Conservation (phyloP, 129 eudicot genomes). For the Arctium minus region DNA sequence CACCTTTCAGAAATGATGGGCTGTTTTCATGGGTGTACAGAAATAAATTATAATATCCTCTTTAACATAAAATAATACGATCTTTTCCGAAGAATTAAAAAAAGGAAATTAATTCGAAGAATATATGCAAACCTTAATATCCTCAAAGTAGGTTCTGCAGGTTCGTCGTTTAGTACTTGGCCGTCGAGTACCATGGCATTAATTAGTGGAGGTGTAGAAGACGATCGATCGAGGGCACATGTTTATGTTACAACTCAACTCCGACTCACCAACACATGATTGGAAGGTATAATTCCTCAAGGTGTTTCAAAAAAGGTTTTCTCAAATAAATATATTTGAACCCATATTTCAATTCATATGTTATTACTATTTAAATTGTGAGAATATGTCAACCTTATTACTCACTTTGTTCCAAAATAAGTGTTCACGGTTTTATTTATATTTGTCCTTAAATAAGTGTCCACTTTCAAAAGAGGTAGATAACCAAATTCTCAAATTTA, state of each 20-base stretch:
- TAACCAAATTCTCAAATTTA: too few relatives aligned
- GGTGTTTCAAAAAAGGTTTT: background rate
- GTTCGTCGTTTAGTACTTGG: constrained; percentile 24
- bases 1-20: constrained; percentile 11
- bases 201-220: constrained; percentile 4
- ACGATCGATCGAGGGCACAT: constrained; percentile 11
- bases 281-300: background rate
- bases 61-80: constrained; percentile 8
- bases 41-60: constrained; percentile 20
- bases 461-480: too few relatives aligned
- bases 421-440: too few relatives aligned
- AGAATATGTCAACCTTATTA: too few relatives aligned
- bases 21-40: constrained; percentile 29
- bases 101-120: background rate
- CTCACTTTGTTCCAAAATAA: too few relatives aligned
- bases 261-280: constrained; percentile 34
- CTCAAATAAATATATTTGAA: background rate
- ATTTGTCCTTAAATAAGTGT: too few relatives aligned
- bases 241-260: constrained; percentile 19
- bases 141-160: constrained; percentile 23
- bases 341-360: background rate
- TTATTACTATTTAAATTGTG: background rate
- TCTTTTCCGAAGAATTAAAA: background rate
- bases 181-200: constrained; percentile 6
- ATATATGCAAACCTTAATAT: constrained; percentile 34